Conservation (phyloP, 2,329 filamentous ascomycete species). For the Conoideocrella luteorostrata region DNA sequence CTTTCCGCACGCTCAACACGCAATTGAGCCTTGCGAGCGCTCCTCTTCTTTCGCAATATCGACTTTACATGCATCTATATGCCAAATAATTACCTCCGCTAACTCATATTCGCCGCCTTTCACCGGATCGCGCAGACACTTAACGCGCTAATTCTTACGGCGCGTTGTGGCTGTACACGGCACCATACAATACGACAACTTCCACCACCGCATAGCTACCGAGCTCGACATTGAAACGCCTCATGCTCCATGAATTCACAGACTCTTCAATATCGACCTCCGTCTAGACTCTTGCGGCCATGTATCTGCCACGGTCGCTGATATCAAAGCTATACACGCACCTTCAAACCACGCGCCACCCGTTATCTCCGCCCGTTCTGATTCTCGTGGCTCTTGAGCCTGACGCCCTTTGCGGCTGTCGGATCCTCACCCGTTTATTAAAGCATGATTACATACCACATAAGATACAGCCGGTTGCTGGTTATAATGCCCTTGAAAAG, state of each 20-base stretch:
- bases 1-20: not conserved
- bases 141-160: not conserved
- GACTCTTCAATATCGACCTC: slow-evolving; percentile 18
- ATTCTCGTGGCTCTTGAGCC: slow-evolving; percentile 91
- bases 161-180: too few species aligned
- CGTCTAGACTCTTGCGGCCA: slow-evolving; percentile 35
- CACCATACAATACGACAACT: too few species aligned
- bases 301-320: slow-evolving; percentile 90
- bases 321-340: slow-evolving; percentile 89
- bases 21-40: not conserved
- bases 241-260: slow-evolving; percentile 20
- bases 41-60: not conserved
- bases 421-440: slow-evolving; percentile 85
- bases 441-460: slow-evolving; percentile 97
- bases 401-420: slow-evolving; percentile 90
- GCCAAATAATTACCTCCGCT: not conserved
- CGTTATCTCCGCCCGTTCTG: slow-evolving; percentile 84
- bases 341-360: slow-evolving; percentile 78
- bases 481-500: slow-evolving; percentile 81
- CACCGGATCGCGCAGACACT: not conserved
- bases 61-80: not conserved
- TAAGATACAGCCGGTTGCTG: slow-evolving; percentile 91
- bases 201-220: slow-evolving; percentile 9
- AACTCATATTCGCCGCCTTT: not conserved
- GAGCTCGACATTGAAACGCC: slow-evolving; percentile 8